phyloP scores from a whole-genome alignment of 2,329 filamentous ascomycete genomes.

The Penicillium sp. region DNA sequence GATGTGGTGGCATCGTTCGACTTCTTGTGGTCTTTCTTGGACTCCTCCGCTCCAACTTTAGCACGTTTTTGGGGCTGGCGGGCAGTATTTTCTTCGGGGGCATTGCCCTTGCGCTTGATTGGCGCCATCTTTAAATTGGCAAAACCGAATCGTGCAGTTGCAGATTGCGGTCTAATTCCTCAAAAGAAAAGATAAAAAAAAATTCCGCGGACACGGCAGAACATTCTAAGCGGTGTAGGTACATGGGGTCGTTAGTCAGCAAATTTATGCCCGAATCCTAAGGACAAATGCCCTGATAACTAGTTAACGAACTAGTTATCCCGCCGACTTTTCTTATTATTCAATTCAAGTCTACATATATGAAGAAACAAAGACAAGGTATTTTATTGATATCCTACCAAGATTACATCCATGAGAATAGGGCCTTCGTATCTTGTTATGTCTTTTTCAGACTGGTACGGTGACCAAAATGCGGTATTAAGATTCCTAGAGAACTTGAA shows the following conservation, averaged over 20 bases:
- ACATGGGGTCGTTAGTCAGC: constrained; percentile 3
- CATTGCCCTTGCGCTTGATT: constrained; percentile 40
- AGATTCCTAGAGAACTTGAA: too few species aligned
- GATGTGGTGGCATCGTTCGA: constrained; percentile 19
- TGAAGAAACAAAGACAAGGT: too few species aligned
- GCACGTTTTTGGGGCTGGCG: constrained; percentile 36
- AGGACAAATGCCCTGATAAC: neutral
- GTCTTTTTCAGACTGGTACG: too few species aligned
- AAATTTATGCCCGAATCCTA: neutral
- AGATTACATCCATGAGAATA: too few species aligned
- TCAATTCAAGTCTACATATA: too few species aligned
- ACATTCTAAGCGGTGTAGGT: constrained; percentile 11
- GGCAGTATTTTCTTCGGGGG: constrained; percentile 29
- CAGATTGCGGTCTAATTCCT: constrained; percentile 22
- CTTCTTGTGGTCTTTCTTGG: constrained; percentile 30
- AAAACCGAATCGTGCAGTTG: constrained; percentile 21
- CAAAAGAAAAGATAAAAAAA: constrained; percentile 22
- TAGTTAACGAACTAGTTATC: neutral
- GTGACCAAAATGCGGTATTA: too few species aligned
- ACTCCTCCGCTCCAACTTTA: constrained; percentile 32
- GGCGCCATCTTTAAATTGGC: constrained; percentile 34
- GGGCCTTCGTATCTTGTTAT: too few species aligned
- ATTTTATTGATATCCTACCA: too few species aligned
- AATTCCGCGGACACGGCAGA: constrained; percentile 21
- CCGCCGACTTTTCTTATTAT: too few species aligned